Base-by-base conservation (phyloP, 202 grass and related monocot genomes). In the Setaria viridis region DNA sequence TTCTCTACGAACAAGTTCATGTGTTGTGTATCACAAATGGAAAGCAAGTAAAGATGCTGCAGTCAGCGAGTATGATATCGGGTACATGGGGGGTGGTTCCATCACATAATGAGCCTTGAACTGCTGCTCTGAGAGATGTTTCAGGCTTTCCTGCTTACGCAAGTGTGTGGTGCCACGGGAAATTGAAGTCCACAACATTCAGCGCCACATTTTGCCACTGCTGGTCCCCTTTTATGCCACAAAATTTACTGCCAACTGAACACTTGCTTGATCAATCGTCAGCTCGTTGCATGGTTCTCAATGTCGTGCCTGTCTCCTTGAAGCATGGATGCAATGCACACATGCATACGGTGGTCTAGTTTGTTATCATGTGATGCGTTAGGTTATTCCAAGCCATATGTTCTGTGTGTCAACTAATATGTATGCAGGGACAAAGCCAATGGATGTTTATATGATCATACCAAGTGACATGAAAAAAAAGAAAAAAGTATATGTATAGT, bases 41-140 rank as follows among this genome's bases (percentile, higher is more conserved):
- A 63, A 84, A 81, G 81, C 12, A 48, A 46, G 43, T 82, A 80
- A 71, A 85, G 65, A 72, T 72, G 54, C 64, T 53, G 85, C 64
- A 64, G 29, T 76, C 54, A 74, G 48, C 35, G 32, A 34, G 56
- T 59, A 57, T 33, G 59, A 70, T 80, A 20, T 50, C 17, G 56
- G 16, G 21, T 21, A 58, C n/a, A 30, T 10, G 9, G 72, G 67
- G 32, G 80, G 85, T 88, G 46, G 81, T 85, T 85, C 70, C 37
- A 76, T 67, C 64, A 76, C 70, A 82, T 91, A 88, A 91, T 88
- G 89, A 82, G 77, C 56, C 81, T 86, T 88, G 56, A 81, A 67
- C 70, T 65, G 48, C 87, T 71, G 55, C 87, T 76, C 79, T 86
- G 48, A 50, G 48, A 50, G 60, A 84, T 65, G 79, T 64, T 63